Percentiles rank a stretch among this genome's conserved stretches.
These are phyloP conservation scores for Sarcodon aspratus DNA, from an alignment of 768 basidiomycete genomes.

Conservation along the genomic window DNA sequence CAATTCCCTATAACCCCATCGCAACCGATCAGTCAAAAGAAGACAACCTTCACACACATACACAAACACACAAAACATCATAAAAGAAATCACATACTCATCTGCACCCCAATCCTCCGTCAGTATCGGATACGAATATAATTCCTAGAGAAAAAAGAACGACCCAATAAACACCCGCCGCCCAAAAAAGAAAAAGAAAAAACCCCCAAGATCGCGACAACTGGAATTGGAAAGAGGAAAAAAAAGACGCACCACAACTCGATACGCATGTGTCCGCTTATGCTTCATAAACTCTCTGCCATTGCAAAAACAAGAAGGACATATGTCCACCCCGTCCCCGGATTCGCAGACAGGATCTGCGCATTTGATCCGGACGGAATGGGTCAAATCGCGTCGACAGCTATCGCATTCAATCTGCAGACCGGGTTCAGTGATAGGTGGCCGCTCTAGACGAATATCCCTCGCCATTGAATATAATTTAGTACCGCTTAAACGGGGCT, in stretches of 20 bases:
- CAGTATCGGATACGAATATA: slow-evolving; percentile 95
- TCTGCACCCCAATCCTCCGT: slow-evolving; percentile 95
- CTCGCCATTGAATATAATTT: slow-evolving; percentile 6
- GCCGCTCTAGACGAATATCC: slow-evolving; percentile 13
- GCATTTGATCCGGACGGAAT: slow-evolving; percentile 95
- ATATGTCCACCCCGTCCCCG: slow-evolving; percentile 82
- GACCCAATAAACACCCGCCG: slow-evolving; percentile 10
- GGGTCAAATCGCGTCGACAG: slow-evolving; percentile 83
- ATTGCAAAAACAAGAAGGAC: slow-evolving; percentile 83
- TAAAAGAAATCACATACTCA: slow-evolving; percentile 46
- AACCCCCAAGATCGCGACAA: slow-evolving; percentile 2
- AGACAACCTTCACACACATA: background rate
- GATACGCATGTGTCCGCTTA: slow-evolving; percentile 79
- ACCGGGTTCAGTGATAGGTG: slow-evolving; percentile 74
- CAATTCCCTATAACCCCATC: slow-evolving; percentile 50
- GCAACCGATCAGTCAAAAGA: slow-evolving; percentile 1
- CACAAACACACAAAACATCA: background rate
- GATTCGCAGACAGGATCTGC: slow-evolving; percentile 70
- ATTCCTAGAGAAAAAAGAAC: slow-evolving; percentile 43
- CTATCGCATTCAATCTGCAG: slow-evolving; percentile 77
- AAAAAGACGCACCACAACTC: slow-evolving; percentile 60
- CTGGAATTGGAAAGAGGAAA: background rate
- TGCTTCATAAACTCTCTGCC: slow-evolving; percentile 86
- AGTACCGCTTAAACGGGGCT: background rate
- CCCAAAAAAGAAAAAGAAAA: too few relatives aligned